Percentiles rank a stretch among this genome's conserved stretches.
phyloP scores from a whole-genome alignment of 169 alveolate genomes.

The Perkinsus olseni region DNA sequence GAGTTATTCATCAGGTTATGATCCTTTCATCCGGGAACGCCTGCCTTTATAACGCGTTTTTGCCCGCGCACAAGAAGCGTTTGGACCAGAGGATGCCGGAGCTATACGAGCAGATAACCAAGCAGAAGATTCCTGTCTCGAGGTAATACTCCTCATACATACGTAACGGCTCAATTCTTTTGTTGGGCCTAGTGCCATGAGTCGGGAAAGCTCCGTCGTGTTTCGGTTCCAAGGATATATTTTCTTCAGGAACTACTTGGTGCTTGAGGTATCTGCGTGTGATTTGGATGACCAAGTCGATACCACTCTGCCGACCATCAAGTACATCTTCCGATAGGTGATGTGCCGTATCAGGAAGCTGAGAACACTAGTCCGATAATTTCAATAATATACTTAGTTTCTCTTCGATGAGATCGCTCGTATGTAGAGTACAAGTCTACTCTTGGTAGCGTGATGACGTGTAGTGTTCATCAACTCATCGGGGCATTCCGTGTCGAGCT shows the following conservation, averaged over 20 bases:
- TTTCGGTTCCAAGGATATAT: too few relatives aligned
- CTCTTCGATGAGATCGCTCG: too few relatives aligned
- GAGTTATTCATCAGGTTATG: constrained; percentile 55
- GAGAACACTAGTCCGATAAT: neutral
- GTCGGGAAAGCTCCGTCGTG: too few relatives aligned
- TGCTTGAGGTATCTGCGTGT: constrained; percentile 72
- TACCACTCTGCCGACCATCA: constrained; percentile 69
- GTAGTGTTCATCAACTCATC: too few relatives aligned
- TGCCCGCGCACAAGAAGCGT: constrained; percentile 62
- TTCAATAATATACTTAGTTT: too few relatives aligned
- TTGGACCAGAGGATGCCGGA: constrained; percentile 45
- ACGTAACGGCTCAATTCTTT: too few relatives aligned
- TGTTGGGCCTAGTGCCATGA: too few relatives aligned
- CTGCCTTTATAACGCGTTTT: constrained; percentile 73
- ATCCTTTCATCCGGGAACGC: constrained; percentile 76
- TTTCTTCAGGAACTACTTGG: constrained; percentile 43
- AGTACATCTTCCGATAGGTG: constrained; percentile 45
- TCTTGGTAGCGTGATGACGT: too few relatives aligned
- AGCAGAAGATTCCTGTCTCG: constrained; percentile 37
- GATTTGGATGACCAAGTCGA: constrained; percentile 69
- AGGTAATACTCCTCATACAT: neutral
- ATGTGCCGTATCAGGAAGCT: neutral
- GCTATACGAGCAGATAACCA: constrained; percentile 43
- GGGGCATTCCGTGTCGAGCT: too few relatives aligned
- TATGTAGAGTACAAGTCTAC: too few relatives aligned